Evolutionary conservation across 495 filamentous ascomycete species (phyloP), one percentile per base, ranked within the genome.

Genomic region (Penicillium daleae): DNA sequence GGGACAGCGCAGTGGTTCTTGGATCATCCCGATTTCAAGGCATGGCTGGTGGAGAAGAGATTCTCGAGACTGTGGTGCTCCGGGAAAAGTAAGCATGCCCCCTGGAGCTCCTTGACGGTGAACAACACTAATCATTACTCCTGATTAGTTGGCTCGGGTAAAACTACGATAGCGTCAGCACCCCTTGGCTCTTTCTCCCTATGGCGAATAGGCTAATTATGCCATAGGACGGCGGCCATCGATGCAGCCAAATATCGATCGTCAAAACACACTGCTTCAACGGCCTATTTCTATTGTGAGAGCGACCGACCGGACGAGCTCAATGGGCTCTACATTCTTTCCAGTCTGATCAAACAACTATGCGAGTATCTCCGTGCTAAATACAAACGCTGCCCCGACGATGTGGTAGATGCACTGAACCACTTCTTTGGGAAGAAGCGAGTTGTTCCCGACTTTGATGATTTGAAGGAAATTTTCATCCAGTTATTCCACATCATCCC

Each of bases 121-220:
- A 39, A 29, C 6, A 21, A 59, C 46, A 56, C 40, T 56, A 24
- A 62, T 61, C 42, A 19, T 13, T 62, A 51, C 31, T 57, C 10
- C 31, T 53, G 29, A 17, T 50, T 55, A 72, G 70, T 72, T 66
- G 70, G 67, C 31, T 72, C 65, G 3, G 70, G 70, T 8, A 72
- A 72, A 57, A 66, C 70, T 12, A 66, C 65, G 21, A 67, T 72
- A 62, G 67, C 70, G 67, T 72, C 22, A 48, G 67, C 59, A 26
- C 24, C 22, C 37, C 15, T 37, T 37, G 33, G 33, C 33, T 37
- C 33, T 37, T 37, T 37, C 33, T 37, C 10, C 33, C 33, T 37
- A 37, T 37, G 33, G 33, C 4, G 10, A 37, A 37, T 13, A 37
- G 33, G 33, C 33, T 37, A 37, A 37, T 37, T 13, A 37, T 37